Conservation (phyloP, 2,329 filamentous ascomycete species). For the Colletotrichum viniferum region DNA sequence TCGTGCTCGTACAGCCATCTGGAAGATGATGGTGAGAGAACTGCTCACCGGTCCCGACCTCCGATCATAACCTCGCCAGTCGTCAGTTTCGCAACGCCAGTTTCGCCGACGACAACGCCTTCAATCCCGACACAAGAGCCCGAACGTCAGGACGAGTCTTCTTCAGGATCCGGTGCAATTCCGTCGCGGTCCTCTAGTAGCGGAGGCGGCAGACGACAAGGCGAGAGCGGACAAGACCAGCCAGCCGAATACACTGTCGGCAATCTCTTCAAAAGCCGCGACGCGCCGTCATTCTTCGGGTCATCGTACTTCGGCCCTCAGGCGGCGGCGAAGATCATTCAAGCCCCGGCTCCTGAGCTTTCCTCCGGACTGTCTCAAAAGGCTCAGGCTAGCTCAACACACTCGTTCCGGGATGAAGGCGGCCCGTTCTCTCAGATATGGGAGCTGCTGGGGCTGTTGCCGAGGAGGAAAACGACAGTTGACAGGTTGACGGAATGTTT, state of each 20-base stretch:
- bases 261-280: conserved; percentile 32
- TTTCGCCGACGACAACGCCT: neutral
- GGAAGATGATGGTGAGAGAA: neutral
- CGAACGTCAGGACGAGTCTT: neutral
- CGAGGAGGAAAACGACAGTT: conserved; percentile 38
- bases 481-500: conserved; percentile 38
- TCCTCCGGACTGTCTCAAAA: conserved; percentile 26
- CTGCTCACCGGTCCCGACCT: neutral
- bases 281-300: conserved; percentile 33
- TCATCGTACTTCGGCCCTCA: conserved; percentile 37
- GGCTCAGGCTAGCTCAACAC: conserved; percentile 18
- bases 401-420: conserved; percentile 19
- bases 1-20: conserved; percentile 9
- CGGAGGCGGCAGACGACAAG: neutral
- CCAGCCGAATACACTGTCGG: conserved; percentile 24
- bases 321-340: conserved; percentile 33
- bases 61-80: neutral
- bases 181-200: neutral
- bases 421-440: conserved; percentile 39
- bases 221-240: conserved; percentile 3
- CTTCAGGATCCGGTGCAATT: neutral
- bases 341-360: conserved; percentile 26
- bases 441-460: conserved; percentile 42
- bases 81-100: neutral
- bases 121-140: neutral